Evolutionary conservation across 2,329 filamentous ascomycete genomes (phyloP).

Genomic region (Penicillium sp.): DNA sequence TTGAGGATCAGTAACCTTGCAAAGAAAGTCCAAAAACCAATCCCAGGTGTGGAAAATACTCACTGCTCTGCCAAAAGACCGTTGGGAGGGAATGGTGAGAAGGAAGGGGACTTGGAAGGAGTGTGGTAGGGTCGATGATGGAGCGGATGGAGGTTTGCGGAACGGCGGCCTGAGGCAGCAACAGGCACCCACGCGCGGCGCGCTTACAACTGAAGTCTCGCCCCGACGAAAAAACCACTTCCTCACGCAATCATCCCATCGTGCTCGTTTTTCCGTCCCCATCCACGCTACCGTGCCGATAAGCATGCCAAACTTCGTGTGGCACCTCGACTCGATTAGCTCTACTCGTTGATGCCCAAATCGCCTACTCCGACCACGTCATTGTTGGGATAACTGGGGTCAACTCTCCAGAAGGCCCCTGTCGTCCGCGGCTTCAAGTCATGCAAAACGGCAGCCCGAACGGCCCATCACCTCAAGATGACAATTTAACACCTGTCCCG

Average conservation of each 20-base stretch:
- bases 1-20: slow-evolving; percentile 25
- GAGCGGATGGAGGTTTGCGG: slow-evolving; percentile 33
- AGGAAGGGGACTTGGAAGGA: slow-evolving; percentile 24
- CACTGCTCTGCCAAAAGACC: slow-evolving; percentile 32
- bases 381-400: slow-evolving; percentile 51
- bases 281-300: slow-evolving; percentile 46
- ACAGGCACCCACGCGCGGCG: slow-evolving; percentile 24
- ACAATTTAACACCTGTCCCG: slow-evolving; percentile 37
- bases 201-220: slow-evolving; percentile 35
- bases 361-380: slow-evolving; percentile 36
- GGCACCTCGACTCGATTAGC: slow-evolving; percentile 32
- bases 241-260: slow-evolving; percentile 39
- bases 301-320: slow-evolving; percentile 48
- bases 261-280: slow-evolving; percentile 36
- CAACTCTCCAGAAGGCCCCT: slow-evolving; percentile 44
- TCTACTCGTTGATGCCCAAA: slow-evolving; percentile 47
- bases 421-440: slow-evolving; percentile 45
- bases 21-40: background rate
- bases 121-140: slow-evolving; percentile 31
- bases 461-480: slow-evolving; percentile 44
- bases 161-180: slow-evolving; percentile 18
- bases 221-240: slow-evolving; percentile 46
- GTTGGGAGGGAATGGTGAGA: slow-evolving; percentile 22
- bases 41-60: slow-evolving; percentile 8
- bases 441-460: slow-evolving; percentile 51